Base-by-base conservation (phyloP, 2,329 filamentous ascomycete genomes). In the Hypoxylon sp. region DNA sequence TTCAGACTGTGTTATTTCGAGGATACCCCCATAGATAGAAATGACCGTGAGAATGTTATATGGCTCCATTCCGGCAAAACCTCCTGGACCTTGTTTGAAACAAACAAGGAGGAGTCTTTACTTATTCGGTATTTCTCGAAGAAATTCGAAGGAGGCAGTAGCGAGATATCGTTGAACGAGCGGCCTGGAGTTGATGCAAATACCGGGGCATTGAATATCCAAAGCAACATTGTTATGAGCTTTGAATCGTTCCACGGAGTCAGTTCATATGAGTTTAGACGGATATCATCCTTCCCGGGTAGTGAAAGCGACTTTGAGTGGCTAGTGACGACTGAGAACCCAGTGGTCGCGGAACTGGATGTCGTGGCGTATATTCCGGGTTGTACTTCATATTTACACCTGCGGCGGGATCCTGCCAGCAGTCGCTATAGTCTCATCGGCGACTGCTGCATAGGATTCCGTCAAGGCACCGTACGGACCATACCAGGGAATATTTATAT, bases 11-110 rank as follows among this genome's bases (percentile, higher is more conserved):
- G 14, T 13, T 46, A 44, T 22, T 20, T 25, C 10, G 25, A 33
- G 22, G 14, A 13, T 2, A 1, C 22, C 17, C 2, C 22, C 17
- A 56, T 17, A 37, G 8, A 40, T 6, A 37, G 17, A 14, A 25
- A 14, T 14, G 33, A 31, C 30, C 1, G 2, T 5, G 8, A 20
- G 2, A 31, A 49, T 49, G 33, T 17, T 8, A 27, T 49, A 27
- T 59, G 56, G 56, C 30, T 59, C 25, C 30, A 17, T 8, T 50
- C 30, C 30, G 44, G 37, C 27, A 13, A 50, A 2, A 59, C 56
- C 11, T 31, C 30, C 3, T 59, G 56, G 56, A 59, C 42, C 7
- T 20, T 59, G 20, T 59, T 59, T 40, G 48, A 40, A n/a, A 49
- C 56, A 27, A 50, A 37, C 25, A 10, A 57, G 8, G 14, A 31